Evolutionary conservation across 345 rosid genomes (phyloP), one percentile per base, ranked within the genome.

Genomic region (Citrus cavaleriei): DNA sequence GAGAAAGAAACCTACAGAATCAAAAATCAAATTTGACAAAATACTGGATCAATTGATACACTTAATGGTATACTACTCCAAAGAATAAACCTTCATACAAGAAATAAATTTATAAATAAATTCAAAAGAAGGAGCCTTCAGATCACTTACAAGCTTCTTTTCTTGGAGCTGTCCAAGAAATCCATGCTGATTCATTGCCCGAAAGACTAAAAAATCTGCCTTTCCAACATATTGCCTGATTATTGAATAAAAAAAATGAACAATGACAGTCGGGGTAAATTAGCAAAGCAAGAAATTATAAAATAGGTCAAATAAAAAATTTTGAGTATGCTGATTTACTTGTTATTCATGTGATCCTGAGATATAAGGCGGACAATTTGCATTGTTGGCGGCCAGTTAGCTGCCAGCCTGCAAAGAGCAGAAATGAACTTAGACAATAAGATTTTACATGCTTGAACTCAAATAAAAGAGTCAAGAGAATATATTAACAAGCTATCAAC

Each of bases 271-370:
- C 40, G 4, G 38, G 27, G 82, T 32, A 72, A 55, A 76, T 42
- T 68, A n/a, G 49, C 40, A 69, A n/a, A 37, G 24, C 40, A 4
- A 25, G 59, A 71, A 35, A 55, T 58, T 46, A 70, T 40, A 57
- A 79, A 68, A 37, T 24, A 57, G 65, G 76, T 22, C 55, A 60
- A 70, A 69, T 18, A 12, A 60, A 58, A 76, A 46, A 16, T 59
- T 76, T 78, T 78, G 37, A 80, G 40, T 12, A 79, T 63, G 78
- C 38, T 21, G 66, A 76, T 74, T 78, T 91, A 96, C 98, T 94
- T 92, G 91, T 96, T 96, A 86, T 93, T 96, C 99, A 94, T 93
- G 88, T 93, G 97, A 81, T 96, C 99, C 83, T 93, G 98, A 49
- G 98, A 93, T 82, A 96, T 94, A 77, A 96, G 95, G 66, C 97